Evolutionary conservation across 306 rosid species (phyloP).

Genomic region (Castanospermum australe): DNA sequence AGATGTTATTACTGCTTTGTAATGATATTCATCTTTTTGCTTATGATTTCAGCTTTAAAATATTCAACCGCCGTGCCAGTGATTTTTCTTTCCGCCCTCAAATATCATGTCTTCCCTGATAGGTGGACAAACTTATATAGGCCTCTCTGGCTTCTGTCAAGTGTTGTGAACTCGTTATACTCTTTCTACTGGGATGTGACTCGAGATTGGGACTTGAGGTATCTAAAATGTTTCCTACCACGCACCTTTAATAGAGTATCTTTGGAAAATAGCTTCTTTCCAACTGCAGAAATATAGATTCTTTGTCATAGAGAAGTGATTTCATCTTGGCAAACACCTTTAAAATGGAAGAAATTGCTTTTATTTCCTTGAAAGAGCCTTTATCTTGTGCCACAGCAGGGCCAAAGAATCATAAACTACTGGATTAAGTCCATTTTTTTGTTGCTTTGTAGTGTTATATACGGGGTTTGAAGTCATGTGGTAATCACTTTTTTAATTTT

Average conservation of each 20-base stretch:
- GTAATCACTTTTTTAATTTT: neutral
- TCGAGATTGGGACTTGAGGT: slow-evolving; percentile 83
- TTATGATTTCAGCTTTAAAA: slow-evolving; percentile 60
- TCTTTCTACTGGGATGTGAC: slow-evolving; percentile 85
- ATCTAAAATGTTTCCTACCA: neutral
- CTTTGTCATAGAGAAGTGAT: neutral
- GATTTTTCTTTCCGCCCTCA: too few species aligned
- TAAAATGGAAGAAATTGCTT: neutral
- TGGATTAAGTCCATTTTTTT: neutral
- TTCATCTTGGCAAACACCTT: neutral
- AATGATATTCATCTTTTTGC: slow-evolving; percentile 27
- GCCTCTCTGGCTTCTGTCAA: slow-evolving; percentile 74
- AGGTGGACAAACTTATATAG: slow-evolving; percentile 65
- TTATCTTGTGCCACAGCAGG: neutral
- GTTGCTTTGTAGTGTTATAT: neutral
- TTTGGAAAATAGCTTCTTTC: neutral
- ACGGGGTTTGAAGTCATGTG: neutral
- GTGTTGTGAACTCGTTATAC: slow-evolving; percentile 64
- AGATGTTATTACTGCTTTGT: neutral
- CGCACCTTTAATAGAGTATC: neutral
- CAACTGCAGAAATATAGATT: neutral
- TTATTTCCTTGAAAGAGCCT: neutral
- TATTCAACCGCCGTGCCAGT: too few species aligned
- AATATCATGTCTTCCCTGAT: slow-evolving; percentile 66
- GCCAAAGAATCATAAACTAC: neutral